Evolutionary conservation across 108 stramenopile genomes (phyloP), one percentile per base, ranked within the genome.

Genomic region (Cyclotella sp.): DNA sequence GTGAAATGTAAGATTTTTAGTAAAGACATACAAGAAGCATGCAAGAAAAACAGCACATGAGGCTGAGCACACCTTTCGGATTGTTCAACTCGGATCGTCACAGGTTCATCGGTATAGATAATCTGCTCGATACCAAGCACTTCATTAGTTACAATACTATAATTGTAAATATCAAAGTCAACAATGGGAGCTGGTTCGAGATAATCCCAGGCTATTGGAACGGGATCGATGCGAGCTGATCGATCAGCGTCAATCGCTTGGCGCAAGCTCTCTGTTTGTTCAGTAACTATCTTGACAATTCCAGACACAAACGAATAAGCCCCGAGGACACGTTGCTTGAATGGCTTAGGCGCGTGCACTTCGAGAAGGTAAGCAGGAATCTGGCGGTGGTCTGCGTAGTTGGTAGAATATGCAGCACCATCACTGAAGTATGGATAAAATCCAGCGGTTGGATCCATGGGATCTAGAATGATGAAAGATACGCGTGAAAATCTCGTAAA

Each of bases 141-240:
- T n/a, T 54, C 53, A n/a, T 54, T 54, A 14, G 7, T 54, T n/a
- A 54, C 53, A n/a, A 54, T 19, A n/a, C 16, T n/a, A 19, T 54
- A 54, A n/a, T 54, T 54, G n/a, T 54, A 54, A n/a, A 54, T 54
- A 19, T 54, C 53, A 54, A 54, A 54, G 53, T 54, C 53, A 54
- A 54, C 53, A 54, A 54, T 54, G 53, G 53, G 53, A 54, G 53
- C 53, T 18, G 53, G 53, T 19, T 54, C 53, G 21, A 54, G 16
- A 54, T 54, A 54, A 54, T 54, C 53, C 53, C 53, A 54, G 21
- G 53, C 53, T 19, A 54, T 54, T n/a, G 53, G 53, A 10, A 54
- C 53, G 7, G 53, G 53, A 7, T 7, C 7, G 18, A 54, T 54
- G 7, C 11, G 53, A n/a, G 53, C 53, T 7, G 53, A 54, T 10